These are phyloP conservation scores for Takakia lepidozioides DNA, from an alignment of 225 moss, liverwort and hornwort species.

Conservation along the genomic window DNA sequence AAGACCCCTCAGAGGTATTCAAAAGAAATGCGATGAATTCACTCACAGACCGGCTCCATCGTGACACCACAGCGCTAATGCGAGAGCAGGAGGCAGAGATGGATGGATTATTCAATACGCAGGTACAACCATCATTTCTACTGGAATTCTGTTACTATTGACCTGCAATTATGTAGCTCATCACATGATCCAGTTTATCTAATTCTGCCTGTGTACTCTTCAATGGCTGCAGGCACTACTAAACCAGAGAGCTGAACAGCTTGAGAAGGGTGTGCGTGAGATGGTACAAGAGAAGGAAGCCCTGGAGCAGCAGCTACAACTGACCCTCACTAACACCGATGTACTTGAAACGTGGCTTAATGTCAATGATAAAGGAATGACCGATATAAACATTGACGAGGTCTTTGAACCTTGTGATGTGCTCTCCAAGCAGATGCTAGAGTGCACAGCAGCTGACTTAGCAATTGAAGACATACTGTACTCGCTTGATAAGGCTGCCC, in stretches of 20 bases:
- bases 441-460: slow-evolving; percentile 76
- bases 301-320: slow-evolving; percentile 84
- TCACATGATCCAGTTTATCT: too few relatives aligned
- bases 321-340: slow-evolving; percentile 75
- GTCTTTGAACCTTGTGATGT: slow-evolving; percentile 77
- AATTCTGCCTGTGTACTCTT: too few relatives aligned
- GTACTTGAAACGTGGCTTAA: slow-evolving; percentile 84
- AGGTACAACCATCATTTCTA: slow-evolving; percentile 21
- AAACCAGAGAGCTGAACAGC: slow-evolving; percentile 69
- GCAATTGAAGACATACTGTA: slow-evolving; percentile 95
- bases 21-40: slow-evolving; percentile 52
- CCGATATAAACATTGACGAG: slow-evolving; percentile 61
- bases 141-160: too few relatives aligned
- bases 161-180: too few relatives aligned
- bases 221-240: slow-evolving; percentile 54
- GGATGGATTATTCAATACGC: slow-evolving; percentile 77
- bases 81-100: slow-evolving; percentile 66
- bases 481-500: slow-evolving; percentile 77
- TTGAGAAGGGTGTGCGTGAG: slow-evolving; percentile 74
- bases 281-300: slow-evolving; percentile 83
- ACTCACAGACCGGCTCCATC: slow-evolving; percentile 49
- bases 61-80: slow-evolving; percentile 49
- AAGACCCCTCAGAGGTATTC: slow-evolving; percentile 67
- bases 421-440: slow-evolving; percentile 88
- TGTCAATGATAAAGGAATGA: slow-evolving; percentile 60